Evolutionary conservation across 192 early-diverging fungal genomes (phyloP).

Genomic region (Coemansia sp.): DNA sequence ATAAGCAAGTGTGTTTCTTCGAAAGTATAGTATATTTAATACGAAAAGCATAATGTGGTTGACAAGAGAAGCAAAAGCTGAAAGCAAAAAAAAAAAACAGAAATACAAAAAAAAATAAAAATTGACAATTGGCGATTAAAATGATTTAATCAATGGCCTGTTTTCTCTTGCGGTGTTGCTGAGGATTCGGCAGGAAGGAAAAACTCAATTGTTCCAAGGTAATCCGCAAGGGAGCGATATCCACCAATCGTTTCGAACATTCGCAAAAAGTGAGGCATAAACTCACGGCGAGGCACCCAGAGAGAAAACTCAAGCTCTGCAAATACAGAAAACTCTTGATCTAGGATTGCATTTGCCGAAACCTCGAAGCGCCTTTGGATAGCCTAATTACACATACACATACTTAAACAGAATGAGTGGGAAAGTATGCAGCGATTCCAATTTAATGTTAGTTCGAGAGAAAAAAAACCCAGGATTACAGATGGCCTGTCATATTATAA

Average conservation of each 20-base stretch:
- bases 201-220: constrained; percentile 27
- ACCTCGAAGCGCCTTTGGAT: constrained; percentile 78
- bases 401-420: constrained; percentile 7
- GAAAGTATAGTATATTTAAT: not conserved
- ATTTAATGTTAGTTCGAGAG: not conserved
- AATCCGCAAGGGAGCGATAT: constrained; percentile 35
- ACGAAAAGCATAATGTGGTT: not conserved
- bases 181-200: constrained; percentile 3
- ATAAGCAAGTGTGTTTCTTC: not conserved
- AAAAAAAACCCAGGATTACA: too few relatives aligned
- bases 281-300: constrained; percentile 81
- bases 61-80: not conserved
- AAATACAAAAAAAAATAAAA: not conserved
- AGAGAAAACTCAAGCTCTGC: constrained; percentile 87
- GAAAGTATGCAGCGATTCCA: not conserved
- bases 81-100: constrained; percentile 2
- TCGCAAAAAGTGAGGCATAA: constrained; percentile 90
- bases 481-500: too few relatives aligned
- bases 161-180: too few relatives aligned
- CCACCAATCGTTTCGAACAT: constrained; percentile 68
- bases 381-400: constrained; percentile 41
- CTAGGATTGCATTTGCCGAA: constrained; percentile 71
- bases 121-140: not conserved
- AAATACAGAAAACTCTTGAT: constrained; percentile 92
- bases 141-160: not conserved